phyloP scores from a whole-genome alignment of 148 eudicot species.

The Silene uniflora region DNA sequence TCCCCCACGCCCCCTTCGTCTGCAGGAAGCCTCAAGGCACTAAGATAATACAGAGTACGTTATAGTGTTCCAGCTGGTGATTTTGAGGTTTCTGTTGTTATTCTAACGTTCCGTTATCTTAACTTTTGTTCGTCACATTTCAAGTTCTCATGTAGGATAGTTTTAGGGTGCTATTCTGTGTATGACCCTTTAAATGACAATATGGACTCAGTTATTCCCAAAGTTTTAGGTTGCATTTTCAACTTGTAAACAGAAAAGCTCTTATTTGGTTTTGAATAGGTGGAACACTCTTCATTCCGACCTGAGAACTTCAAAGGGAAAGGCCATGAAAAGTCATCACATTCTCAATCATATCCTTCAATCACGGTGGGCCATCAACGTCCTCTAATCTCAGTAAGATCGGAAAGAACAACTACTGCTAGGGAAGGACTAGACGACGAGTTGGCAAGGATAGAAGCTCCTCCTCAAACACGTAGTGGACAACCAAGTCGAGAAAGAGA shows the following conservation, averaged over 20 bases:
- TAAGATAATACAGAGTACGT: not conserved
- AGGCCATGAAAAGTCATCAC: slow-evolving; percentile 33
- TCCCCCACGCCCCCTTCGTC: too few relatives aligned
- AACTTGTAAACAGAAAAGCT: not conserved
- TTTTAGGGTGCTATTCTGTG: too few relatives aligned
- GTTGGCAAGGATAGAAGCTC: slow-evolving; percentile 6
- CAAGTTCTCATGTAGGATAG: too few relatives aligned
- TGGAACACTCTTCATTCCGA: slow-evolving; percentile 12
- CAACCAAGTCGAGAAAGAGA: slow-evolving; percentile 21
- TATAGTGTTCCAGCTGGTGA: slow-evolving; percentile 11
- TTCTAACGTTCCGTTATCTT: too few relatives aligned
- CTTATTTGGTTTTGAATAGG: slow-evolving; percentile 24
- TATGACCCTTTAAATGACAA: not conserved
- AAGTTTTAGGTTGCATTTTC: not conserved
- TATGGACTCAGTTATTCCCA: not conserved
- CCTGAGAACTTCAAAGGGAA: slow-evolving; percentile 24
- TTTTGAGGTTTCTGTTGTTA: too few relatives aligned
- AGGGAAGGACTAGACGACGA: slow-evolving; percentile 31
- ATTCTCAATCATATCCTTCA: slow-evolving; percentile 56
- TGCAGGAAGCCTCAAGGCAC: too few relatives aligned
- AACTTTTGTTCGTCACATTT: too few relatives aligned
- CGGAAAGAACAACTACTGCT: slow-evolving; percentile 62
- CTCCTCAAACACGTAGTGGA: slow-evolving; percentile 17
- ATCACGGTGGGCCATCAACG: slow-evolving; percentile 29
- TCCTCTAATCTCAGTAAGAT: slow-evolving; percentile 47